Conservation (phyloP, 1,284 basidiomycete species). For the Farysia itapuensis region DNA sequence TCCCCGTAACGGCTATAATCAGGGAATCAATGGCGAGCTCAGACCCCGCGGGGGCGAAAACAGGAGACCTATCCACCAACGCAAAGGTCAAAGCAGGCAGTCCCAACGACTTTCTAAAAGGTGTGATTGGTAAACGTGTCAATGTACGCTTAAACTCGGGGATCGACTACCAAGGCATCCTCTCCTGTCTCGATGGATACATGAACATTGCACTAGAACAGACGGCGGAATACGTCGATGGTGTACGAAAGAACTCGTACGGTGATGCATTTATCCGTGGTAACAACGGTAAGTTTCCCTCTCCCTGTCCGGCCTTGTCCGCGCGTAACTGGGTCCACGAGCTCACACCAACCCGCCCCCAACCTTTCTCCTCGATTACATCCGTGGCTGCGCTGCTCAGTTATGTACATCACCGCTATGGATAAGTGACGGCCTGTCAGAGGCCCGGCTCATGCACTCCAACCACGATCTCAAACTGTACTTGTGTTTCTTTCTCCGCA, state of each 20-base stretch:
- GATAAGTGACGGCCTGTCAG: no score
- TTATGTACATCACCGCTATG: conserved; percentile 42
- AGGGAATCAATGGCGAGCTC: not conserved
- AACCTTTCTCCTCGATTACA: not conserved
- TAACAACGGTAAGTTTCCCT: conserved; percentile 84
- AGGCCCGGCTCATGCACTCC: no score
- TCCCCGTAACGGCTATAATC: no score
- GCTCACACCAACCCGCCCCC: not conserved
- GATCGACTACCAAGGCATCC: conserved; percentile 87
- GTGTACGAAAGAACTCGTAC: conserved; percentile 79
- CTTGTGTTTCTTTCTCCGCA: not conserved
- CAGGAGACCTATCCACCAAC: not conserved
- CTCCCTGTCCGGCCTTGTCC: no score
- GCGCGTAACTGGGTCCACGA: no score
- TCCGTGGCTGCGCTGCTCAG: conserved; percentile 1
- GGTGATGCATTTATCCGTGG: conserved; percentile 94
- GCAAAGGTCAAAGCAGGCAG: conserved; percentile 36
- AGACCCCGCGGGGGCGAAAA: not conserved
- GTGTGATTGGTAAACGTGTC: conserved; percentile 89
- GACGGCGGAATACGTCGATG: conserved; percentile 91
- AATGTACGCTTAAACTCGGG: conserved; percentile 93
- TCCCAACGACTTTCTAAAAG: conserved; percentile 56
- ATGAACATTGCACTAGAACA: conserved; percentile 98
- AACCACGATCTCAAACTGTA: no score
- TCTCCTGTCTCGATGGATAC: conserved; percentile 91